A percentile compares a stretch with the other conserved stretches of the same genome.
Evolutionary conservation across 148 eudicot genomes (phyloP).

Genomic region (Chenopodium formosanum): DNA sequence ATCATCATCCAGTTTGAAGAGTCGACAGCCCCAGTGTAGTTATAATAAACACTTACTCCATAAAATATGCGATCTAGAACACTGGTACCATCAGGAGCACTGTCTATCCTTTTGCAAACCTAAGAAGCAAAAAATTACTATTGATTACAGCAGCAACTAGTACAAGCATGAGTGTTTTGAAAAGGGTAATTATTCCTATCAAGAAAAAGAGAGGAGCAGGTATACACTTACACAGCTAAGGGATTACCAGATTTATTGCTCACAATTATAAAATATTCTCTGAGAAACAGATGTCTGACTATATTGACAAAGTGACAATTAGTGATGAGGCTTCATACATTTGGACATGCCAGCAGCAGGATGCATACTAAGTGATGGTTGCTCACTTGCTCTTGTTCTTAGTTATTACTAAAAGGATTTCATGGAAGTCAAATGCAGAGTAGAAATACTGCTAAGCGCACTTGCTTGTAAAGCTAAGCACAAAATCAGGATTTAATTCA

Average conservation of each 20-base stretch:
- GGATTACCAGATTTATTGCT: background rate
- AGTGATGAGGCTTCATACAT: background rate
- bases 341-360: background rate
- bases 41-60: slow-evolving; percentile 83
- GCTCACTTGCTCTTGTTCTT: background rate
- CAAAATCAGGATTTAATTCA: background rate
- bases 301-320: background rate
- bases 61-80: slow-evolving; percentile 65
- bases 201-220: too few relatives aligned
- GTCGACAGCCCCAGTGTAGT: slow-evolving; percentile 69
- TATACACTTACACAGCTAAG: background rate
- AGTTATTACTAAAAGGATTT: background rate
- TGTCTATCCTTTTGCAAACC: slow-evolving; percentile 83
- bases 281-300: background rate
- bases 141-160: background rate
- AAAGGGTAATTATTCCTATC: background rate
- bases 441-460: background rate
- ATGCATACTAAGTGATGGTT: background rate
- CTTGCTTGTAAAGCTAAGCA: background rate
- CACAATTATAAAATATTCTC: background rate
- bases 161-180: background rate
- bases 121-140: slow-evolving; percentile 19
- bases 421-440: background rate
- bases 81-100: slow-evolving; percentile 57
- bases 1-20: slow-evolving; percentile 86